Evolutionary conservation across 495 filamentous ascomycete species (phyloP), one percentile per base, ranked within the genome.

Genomic region (Lasiosphaeris hirsuta): DNA sequence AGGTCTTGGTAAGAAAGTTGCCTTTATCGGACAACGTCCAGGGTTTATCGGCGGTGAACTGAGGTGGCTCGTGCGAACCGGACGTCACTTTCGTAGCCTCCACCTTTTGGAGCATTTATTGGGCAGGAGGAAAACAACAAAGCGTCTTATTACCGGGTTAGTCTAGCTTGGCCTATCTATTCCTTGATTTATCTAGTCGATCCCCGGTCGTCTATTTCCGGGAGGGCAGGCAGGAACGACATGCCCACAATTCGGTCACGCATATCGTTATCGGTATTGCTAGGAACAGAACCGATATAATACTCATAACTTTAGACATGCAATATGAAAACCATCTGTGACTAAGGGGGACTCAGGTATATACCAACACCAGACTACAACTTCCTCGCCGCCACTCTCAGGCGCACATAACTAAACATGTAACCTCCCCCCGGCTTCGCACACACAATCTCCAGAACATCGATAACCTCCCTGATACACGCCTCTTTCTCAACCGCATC

Each of bases 351-450:
- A n/a, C n/a, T n/a, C n/a, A n/a, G 13, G 10, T 38, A n/a, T n/a
- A 15, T 1, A 38, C 33, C 0, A 33, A 23, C 9, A 45, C 42
- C 2, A 23, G 33, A 54, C 44, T 60, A 78, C 43, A 78, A 7
- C 70, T 78, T 87, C 63, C 72, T 77, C 23, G 83, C 87, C 46
- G 88, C 52, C 10, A 78, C 85, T 63, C 87, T 82, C 70, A 90
- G 72, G 60, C 88, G 75, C n/a, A 88, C 79, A 78, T 91, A 91
- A n/a, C 80, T 81, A 52, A 90, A 62, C 72, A 79, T 84, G 62
- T 81, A 75, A 54, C 78, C 81, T 6, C 84, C 86, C 61, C 82
- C 81, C 7, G 71, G 73, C 58, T 69, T 82, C 72, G 53, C 75
- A 68, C 66, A 80, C 15, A 85, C 77, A 2, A 66, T 70, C 62